phyloP scores from a whole-genome alignment of 192 early-diverging fungal species.

The Backusella morwellensis region DNA sequence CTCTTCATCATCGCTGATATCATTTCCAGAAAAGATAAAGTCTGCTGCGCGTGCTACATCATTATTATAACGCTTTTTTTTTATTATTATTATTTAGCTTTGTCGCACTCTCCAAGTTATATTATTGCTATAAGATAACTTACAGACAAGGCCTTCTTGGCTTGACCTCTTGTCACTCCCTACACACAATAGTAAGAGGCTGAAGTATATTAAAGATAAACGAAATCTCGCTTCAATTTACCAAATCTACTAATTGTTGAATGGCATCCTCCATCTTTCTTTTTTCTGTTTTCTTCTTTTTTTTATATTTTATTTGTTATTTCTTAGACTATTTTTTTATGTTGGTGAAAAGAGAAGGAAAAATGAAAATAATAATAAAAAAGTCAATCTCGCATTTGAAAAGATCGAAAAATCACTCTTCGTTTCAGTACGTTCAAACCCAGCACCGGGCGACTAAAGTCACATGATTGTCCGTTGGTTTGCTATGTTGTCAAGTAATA shows the following conservation, averaged over 20 bases:
- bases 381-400: conserved; percentile 1
- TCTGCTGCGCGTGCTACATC: conserved; percentile 39
- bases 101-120: background rate
- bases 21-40: conserved; percentile 36
- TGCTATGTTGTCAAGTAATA: no score
- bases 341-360: background rate
- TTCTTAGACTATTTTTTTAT: background rate
- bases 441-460: background rate
- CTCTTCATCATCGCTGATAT: conserved; percentile 16
- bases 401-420: background rate
- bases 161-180: conserved; percentile 17
- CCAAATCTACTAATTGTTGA: conserved; percentile 13
- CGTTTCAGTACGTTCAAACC: background rate
- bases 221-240: background rate
- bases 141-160: conserved; percentile 17
- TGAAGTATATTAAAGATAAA: background rate
- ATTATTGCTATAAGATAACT: background rate
- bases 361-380: background rate
- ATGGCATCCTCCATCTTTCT: conserved; percentile 12
- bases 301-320: background rate
- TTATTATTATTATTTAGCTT: background rate
- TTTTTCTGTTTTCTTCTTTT: background rate
- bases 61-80: conserved; percentile 35
- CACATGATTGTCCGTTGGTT: background rate
- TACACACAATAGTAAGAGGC: background rate